Evolutionary conservation across 2,329 filamentous ascomycete genomes (phyloP), one percentile per base, ranked within the genome.

Genomic region (Colletotrichum chrysophilum): DNA sequence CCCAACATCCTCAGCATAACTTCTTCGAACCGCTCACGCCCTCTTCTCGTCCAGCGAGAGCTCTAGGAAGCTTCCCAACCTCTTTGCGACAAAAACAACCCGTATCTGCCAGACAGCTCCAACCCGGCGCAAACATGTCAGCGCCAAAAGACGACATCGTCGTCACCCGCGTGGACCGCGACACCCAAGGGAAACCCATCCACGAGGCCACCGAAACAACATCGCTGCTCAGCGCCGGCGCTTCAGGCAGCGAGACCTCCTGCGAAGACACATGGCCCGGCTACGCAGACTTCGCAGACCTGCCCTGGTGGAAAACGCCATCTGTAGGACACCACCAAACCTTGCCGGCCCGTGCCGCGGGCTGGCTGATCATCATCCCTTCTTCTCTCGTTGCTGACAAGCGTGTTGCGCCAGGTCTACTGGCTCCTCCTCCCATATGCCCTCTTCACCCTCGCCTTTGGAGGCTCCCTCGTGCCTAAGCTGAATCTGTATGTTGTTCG

Each of bases 391-490:
- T 61, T 48, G 60, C 82, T 85, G 78, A 84, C 77, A 62, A 60
- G 58, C 43, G 43, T 66, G 75, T 71, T n/a, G 34, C 16, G 16
- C 38, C 76, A 95, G 94, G 91, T 97, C 68, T 95, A 89, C 84
- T 98, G 96, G 95, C 88, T 98, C 6, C 84, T 98, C 9, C 91
- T 91, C 0, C 94, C 96, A 1, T 97, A 96, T 84, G 89, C 94
- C 71, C 85, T 98, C 60, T 96, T 95, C 82, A 95, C 95, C 0
- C 87, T 97, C 70, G 96, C 96, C 0, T 96, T 97, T 83, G 97
- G 96, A 36, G 95, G 95, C 72, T 91, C 95, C 8, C 88, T 97
- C 9, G 95, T 98, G 10, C 96, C 96, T 12, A 97, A 94, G 83
- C 89, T 98, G 77, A 98, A 98, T 81, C 86, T 98, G 85, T 92